Conservation (phyloP, 2,329 filamentous ascomycete genomes). For the Aspergillus spinulosporus region DNA sequence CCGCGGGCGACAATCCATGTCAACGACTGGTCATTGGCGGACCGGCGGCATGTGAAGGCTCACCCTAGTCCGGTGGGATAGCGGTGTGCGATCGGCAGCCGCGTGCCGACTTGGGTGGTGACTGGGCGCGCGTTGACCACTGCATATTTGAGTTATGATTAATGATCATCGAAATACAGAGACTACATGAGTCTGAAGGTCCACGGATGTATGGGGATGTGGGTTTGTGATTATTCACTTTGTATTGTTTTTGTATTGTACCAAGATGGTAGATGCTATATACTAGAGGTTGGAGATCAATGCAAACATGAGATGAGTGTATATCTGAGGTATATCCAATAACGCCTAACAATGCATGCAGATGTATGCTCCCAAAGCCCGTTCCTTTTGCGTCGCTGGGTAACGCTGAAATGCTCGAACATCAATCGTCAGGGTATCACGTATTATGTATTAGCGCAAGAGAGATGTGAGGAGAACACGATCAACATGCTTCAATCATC, state of each 20-base stretch:
- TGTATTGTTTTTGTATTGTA: background rate
- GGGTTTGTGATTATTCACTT: too few species aligned
- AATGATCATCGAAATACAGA: too few species aligned
- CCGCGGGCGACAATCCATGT: background rate
- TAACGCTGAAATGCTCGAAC: conserved; percentile 5
- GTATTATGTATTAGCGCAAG: conserved; percentile 12
- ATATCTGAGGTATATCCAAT: background rate
- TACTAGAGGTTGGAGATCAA: background rate
- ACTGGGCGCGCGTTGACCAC: background rate
- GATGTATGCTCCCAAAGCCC: conserved; percentile 2
- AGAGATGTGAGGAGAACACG: conserved; percentile 1
- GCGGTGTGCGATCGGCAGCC: background rate
- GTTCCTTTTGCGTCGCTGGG: background rate
- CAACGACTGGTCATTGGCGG: background rate
- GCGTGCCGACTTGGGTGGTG: background rate
- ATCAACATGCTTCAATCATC: conserved; percentile 53
- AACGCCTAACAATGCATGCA: conserved; percentile 11
- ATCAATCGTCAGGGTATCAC: conserved; percentile 22
- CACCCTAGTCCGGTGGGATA: background rate
- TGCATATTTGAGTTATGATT: background rate
- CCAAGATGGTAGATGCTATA: conserved; percentile 4
- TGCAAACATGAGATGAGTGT: conserved; percentile 1
- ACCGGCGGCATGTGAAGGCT: background rate
- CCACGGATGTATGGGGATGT: too few species aligned
- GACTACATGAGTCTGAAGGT: too few species aligned